A percentile compares a stretch with the other conserved stretches of the same genome.
Evolutionary conservation across 2,329 filamentous ascomycete species (phyloP).

Genomic region (Colletotrichum graminicola): DNA sequence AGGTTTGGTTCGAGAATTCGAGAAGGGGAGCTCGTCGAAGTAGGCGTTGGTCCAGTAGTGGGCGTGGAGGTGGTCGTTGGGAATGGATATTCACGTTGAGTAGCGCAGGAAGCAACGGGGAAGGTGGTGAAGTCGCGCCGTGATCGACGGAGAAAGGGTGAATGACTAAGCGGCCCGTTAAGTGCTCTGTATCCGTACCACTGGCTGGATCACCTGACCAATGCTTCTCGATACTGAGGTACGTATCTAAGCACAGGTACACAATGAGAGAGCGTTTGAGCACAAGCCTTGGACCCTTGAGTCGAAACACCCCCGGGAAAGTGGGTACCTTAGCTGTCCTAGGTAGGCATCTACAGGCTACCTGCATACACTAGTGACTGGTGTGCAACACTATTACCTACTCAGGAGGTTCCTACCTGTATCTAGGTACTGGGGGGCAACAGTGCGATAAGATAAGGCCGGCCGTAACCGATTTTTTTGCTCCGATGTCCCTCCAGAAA

Average conservation of each 20-base stretch:
- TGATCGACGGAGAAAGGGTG: not conserved
- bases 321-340: slow-evolving; percentile 1
- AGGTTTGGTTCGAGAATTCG: not conserved
- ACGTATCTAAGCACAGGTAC: too few species aligned
- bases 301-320: not conserved
- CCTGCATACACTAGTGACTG: too few species aligned
- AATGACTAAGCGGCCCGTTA: not conserved
- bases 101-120: not conserved
- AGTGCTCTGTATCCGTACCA: too few species aligned
- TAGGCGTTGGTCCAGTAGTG: not conserved
- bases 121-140: not conserved
- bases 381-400: too few species aligned
- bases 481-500: slow-evolving; percentile 32
- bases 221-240: too few species aligned
- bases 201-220: slow-evolving; percentile 1
- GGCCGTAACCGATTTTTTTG: slow-evolving; percentile 38
- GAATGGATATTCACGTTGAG: not conserved
- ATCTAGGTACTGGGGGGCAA: too few species aligned
- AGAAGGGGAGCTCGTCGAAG: not conserved
- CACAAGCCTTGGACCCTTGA: not conserved
- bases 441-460: slow-evolving; percentile 39
- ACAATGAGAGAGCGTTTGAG: not conserved
- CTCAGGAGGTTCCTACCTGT: not conserved
- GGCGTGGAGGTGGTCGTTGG: not conserved
- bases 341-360: too few species aligned